Evolutionary conservation across 2,329 filamentous ascomycete species (phyloP).

Genomic region (Alternaria tenuissima): DNA sequence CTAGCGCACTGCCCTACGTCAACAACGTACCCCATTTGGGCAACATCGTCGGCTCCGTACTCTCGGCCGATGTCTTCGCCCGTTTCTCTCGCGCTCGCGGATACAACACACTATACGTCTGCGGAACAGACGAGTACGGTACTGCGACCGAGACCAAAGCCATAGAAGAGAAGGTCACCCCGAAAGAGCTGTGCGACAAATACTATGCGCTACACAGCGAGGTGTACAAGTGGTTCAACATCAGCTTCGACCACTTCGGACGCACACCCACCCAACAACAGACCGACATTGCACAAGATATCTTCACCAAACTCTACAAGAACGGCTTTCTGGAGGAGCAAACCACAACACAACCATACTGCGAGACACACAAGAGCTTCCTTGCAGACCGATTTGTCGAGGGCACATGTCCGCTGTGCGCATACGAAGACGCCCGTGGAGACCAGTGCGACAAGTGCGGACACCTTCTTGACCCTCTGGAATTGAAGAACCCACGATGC

Average conservation of each 20-base stretch:
- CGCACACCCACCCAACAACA: slow-evolving; percentile 89
- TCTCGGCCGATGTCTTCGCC: slow-evolving; percentile 83
- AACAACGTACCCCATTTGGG: slow-evolving; percentile 78
- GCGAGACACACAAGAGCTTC: slow-evolving; percentile 68
- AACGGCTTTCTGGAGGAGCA: slow-evolving; percentile 90
- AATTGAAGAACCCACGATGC: slow-evolving; percentile 72
- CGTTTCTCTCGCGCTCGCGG: slow-evolving; percentile 81
- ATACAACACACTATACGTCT: slow-evolving; percentile 82
- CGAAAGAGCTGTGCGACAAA: slow-evolving; percentile 86
- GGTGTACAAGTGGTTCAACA: slow-evolving; percentile 96
- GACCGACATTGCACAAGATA: slow-evolving; percentile 90
- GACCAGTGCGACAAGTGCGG: slow-evolving; percentile 64
- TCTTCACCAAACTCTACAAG: slow-evolving; percentile 86
- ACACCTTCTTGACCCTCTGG: slow-evolving; percentile 58
- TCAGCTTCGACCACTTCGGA: slow-evolving; percentile 93
- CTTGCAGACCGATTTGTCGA: slow-evolving; percentile 73
- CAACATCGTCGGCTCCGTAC: slow-evolving; percentile 61
- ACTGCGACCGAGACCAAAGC: slow-evolving; percentile 97
- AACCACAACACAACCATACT: slow-evolving; percentile 89
- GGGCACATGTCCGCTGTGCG: slow-evolving; percentile 77
- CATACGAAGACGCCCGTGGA: slow-evolving; percentile 61
- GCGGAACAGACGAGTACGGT: slow-evolving; percentile 92
- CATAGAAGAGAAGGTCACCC: slow-evolving; percentile 83
- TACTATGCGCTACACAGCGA: slow-evolving; percentile 90
- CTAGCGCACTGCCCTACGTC: slow-evolving; percentile 88